Conservation (phyloP, 192 early-diverging fungal species). For the Backusella morwellensis region DNA sequence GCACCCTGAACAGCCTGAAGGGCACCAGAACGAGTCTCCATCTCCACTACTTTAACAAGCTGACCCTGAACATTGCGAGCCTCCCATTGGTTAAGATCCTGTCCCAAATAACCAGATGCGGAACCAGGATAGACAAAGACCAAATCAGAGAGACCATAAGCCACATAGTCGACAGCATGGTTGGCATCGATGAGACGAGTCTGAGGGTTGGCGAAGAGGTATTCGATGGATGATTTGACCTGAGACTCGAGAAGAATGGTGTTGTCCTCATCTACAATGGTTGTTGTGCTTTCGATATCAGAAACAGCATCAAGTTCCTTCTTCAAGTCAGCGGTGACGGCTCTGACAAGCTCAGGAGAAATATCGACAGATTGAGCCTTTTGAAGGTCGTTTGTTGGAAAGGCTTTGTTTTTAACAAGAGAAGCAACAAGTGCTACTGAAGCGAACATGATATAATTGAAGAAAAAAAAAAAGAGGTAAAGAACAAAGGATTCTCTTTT, state of each 20-base stretch:
- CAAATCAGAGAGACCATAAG: constrained; percentile 77
- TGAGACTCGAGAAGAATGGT: constrained; percentile 14
- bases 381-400: constrained; percentile 1
- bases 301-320: constrained; percentile 16
- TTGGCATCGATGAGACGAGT: constrained; percentile 51
- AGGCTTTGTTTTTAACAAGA: constrained; percentile 25
- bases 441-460: constrained; percentile 27
- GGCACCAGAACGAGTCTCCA: constrained; percentile 82
- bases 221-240: constrained; percentile 9
- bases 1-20: constrained; percentile 78
- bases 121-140: constrained; percentile 83
- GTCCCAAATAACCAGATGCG: constrained; percentile 60
- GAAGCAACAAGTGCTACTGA: constrained; percentile 36
- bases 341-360: constrained; percentile 19
- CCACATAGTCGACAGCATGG: constrained; percentile 69
- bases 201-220: constrained; percentile 28
- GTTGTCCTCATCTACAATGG: constrained; percentile 35
- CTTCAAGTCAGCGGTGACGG: not conserved
- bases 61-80: constrained; percentile 70
- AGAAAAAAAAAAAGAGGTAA: not conserved
- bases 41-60: constrained; percentile 64
- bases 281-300: constrained; percentile 22
- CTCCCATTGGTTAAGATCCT: constrained; percentile 65
- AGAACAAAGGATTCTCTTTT: not conserved
- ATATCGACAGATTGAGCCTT: not conserved